Evolutionary conservation across 805 yeast genomes (phyloP).

Genomic region (Metschnikowia borealis): DNA sequence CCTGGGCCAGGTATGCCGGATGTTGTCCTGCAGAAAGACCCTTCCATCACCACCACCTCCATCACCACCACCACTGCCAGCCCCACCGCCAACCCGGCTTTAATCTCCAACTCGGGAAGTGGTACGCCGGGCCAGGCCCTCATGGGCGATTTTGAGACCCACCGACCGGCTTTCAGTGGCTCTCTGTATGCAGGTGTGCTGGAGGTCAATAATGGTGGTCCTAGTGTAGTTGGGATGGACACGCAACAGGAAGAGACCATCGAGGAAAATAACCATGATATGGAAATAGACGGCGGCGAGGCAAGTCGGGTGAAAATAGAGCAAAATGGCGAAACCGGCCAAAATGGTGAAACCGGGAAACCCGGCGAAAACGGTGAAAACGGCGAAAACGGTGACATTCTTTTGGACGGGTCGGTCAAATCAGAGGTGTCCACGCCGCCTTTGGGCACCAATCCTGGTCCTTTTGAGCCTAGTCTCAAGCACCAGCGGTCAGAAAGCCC

Average conservation of each 20-base stretch:
- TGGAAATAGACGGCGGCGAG: not conserved
- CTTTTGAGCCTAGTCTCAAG: not conserved
- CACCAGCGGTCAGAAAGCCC: constrained; percentile 1
- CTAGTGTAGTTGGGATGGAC: too few species aligned
- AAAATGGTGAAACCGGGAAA: not conserved
- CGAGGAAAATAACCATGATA: not conserved
- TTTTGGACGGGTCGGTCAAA: not conserved
- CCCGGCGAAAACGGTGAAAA: not conserved
- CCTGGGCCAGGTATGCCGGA: not conserved
- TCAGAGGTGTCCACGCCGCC: not conserved
- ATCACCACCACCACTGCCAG: too few species aligned
- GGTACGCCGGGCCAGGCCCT: not conserved
- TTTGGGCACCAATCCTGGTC: not conserved
- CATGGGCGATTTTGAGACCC: not conserved
- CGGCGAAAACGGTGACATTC: not conserved
- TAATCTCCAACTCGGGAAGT: not conserved
- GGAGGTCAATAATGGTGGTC: not conserved
- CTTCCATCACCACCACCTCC: not conserved
- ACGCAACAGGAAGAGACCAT: not conserved
- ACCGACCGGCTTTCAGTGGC: not conserved
- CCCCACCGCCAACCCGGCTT: not conserved
- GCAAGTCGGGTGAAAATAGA: too few species aligned
- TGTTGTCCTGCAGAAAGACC: not conserved
- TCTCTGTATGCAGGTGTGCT: too few species aligned
- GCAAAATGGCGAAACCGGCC: not conserved